Conservation (phyloP, 1,139 yeast genomes). For the Yamadazyma oceani region DNA sequence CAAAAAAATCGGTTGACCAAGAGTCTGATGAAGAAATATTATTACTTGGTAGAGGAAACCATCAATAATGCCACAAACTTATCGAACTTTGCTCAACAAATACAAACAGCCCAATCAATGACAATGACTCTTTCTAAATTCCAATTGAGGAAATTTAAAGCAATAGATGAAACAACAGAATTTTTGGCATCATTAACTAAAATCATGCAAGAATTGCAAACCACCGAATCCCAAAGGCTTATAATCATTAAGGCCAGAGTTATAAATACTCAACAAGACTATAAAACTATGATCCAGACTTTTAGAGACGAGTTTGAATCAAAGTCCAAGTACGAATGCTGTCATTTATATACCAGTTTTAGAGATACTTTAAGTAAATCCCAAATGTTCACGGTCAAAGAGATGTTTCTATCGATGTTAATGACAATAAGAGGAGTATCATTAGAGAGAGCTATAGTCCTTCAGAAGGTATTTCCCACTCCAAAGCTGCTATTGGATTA, state of each 20-base stretch:
- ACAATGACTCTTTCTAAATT: constrained; percentile 68
- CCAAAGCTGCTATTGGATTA: constrained; percentile 53
- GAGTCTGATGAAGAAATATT: constrained; percentile 65
- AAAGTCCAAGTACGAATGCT: constrained; percentile 42
- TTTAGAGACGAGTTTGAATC: constrained; percentile 48
- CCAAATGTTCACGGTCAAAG: constrained; percentile 69
- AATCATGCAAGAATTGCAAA: constrained; percentile 41
- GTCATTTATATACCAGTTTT: constrained; percentile 66
- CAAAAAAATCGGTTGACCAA: constrained; percentile 76
- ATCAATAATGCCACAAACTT: constrained; percentile 36
- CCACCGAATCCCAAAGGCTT: constrained; percentile 30
- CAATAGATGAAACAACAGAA: constrained; percentile 72
- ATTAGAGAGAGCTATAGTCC: constrained; percentile 76
- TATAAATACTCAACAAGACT: constrained; percentile 55
- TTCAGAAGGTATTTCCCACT: constrained; percentile 67
- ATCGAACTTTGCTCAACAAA: constrained; percentile 56
- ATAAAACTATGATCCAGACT: constrained; percentile 34
- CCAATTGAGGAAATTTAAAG: constrained; percentile 64
- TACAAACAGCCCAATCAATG: constrained; percentile 76
- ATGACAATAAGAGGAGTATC: constrained; percentile 81
- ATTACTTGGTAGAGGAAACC: constrained; percentile 82
- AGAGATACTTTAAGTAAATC: constrained; percentile 72
- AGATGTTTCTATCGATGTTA: constrained; percentile 72
- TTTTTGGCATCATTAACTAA: constrained; percentile 61
- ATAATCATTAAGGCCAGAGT: constrained; percentile 51